phyloP scores from a whole-genome alignment of 305 asterid genomes.

The Fraxinus albicans region DNA sequence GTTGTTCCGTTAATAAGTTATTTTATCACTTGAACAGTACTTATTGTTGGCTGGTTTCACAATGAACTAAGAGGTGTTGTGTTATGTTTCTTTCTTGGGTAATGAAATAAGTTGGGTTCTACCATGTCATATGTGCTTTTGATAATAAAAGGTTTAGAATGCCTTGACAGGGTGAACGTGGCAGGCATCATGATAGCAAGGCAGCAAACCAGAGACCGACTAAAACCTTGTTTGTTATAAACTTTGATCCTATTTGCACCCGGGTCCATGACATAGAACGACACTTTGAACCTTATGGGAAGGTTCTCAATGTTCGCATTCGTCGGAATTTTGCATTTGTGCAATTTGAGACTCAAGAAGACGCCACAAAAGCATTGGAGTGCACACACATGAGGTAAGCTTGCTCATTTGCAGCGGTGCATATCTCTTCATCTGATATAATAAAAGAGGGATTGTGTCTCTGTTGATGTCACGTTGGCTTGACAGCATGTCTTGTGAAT shows the following conservation, averaged over 20 bases:
- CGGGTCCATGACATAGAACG: constrained; percentile 70
- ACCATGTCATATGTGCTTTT: neutral
- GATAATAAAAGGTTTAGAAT: neutral
- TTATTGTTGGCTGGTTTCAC: neutral
- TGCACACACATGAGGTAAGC: constrained; percentile 84
- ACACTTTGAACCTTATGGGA: constrained; percentile 87
- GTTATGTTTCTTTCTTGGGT: neutral
- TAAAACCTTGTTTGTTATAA: constrained; percentile 81
- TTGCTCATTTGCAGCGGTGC: neutral
- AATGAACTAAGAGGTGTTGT: neutral
- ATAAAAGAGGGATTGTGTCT: neutral
- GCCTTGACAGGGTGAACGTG: constrained; percentile 78
- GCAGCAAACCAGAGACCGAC: constrained; percentile 69
- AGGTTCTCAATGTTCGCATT: constrained; percentile 76
- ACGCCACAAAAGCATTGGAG: constrained; percentile 88
- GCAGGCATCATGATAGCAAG: constrained; percentile 65
- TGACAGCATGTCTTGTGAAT: constrained; percentile 12
- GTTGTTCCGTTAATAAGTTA: neutral
- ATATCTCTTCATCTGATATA: neutral
- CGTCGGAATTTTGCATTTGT: constrained; percentile 91
- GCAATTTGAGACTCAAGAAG: constrained; percentile 86
- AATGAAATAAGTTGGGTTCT: neutral
- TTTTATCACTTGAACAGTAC: neutral
- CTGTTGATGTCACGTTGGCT: constrained; percentile 3
- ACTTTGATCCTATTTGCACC: constrained; percentile 82